These are phyloP conservation scores for Nemania sp. DNA, from an alignment of 2,329 filamentous ascomycete species.

Conservation along the genomic window DNA sequence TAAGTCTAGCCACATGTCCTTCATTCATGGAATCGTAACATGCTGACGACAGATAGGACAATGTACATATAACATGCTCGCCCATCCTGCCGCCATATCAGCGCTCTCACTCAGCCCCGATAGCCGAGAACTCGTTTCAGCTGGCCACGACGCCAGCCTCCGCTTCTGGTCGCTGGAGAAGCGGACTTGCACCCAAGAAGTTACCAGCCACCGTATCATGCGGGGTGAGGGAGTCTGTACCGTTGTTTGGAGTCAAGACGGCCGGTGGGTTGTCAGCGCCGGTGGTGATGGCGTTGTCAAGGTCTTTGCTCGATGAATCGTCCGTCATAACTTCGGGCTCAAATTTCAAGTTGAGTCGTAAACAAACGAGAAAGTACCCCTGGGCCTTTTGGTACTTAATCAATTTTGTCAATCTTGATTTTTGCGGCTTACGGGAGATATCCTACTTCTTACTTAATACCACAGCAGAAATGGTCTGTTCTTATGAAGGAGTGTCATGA, in stretches of 20 bases:
- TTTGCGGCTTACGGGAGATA: too few relatives aligned
- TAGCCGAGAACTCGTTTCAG: constrained; percentile 90
- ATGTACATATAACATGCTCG: constrained; percentile 99
- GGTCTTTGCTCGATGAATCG: constrained; percentile 70
- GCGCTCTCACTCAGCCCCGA: constrained; percentile 90
- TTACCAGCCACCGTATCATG: constrained; percentile 92
- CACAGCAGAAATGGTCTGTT: too few relatives aligned
- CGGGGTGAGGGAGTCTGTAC: constrained; percentile 92
- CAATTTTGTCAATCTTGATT: too few relatives aligned
- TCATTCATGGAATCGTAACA: neutral
- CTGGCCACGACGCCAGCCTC: constrained; percentile 91
- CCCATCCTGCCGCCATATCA: constrained; percentile 91
- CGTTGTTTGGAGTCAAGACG: constrained; percentile 95
- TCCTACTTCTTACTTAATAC: too few relatives aligned
- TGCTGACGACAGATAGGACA: constrained; percentile 67
- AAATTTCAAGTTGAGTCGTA: too few relatives aligned
- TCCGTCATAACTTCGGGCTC: too few relatives aligned
- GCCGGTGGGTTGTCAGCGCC: constrained; percentile 89
- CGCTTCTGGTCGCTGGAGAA: constrained; percentile 98
- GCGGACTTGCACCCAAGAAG: constrained; percentile 90
- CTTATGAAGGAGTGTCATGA: too few relatives aligned
- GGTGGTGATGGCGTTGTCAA: constrained; percentile 96
- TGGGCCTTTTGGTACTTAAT: too few relatives aligned
- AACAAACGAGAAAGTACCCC: too few relatives aligned
- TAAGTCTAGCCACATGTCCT: constrained; percentile 54